Base-by-base conservation (phyloP, 495 filamentous ascomycete genomes). In the Cercophora samala region DNA sequence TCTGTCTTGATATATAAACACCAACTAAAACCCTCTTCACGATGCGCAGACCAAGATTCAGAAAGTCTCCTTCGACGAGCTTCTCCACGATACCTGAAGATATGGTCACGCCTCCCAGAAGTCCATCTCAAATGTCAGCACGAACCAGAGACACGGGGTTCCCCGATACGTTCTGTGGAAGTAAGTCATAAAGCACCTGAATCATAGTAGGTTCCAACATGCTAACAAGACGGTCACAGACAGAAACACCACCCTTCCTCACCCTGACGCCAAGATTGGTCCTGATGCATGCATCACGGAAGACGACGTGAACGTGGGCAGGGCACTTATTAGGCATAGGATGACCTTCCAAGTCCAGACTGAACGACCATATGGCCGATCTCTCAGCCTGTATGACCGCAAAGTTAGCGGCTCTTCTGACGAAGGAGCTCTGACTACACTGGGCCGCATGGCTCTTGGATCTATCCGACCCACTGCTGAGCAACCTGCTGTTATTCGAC, bases 241-340 rank as follows among this genome's bases (percentile, higher is more conserved):
- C 21, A 65, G 75, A 56, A 79, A 76, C 64, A 79, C 77, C 13
- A 66, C 72, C 19, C 73, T 77, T 18, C 77, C 74, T 19, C 77
- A 79, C 65, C 77, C 77, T 15, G 74, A 78, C 42, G 77, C 77
- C 51, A 72, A 74, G 58, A 54, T 75, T 42, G 62, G 68, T 58
- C 74, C 74, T n/a, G 68, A 77, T 42, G 77, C 77, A 24, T 70
- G 54, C 68, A 70, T 79, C 63, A 66, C 69, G 52, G 70, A 73
- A 64, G 76, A 75, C 37, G 74, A 78, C 46, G 67, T 79, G 55
- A 64, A 66, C 26, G 55, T 71, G 11, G 42, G 24, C 29, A 65
- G 69, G 55, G 74, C 71, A 15, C 64, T 75, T 26, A 19, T 65
- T 13, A 59, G 75, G 13, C 66, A 73, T 61, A 68, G 77, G 2